Evolutionary conservation across 495 filamentous ascomycete genomes (phyloP), one percentile per base, ranked within the genome.

Genomic region (Thozetella sp.): DNA sequence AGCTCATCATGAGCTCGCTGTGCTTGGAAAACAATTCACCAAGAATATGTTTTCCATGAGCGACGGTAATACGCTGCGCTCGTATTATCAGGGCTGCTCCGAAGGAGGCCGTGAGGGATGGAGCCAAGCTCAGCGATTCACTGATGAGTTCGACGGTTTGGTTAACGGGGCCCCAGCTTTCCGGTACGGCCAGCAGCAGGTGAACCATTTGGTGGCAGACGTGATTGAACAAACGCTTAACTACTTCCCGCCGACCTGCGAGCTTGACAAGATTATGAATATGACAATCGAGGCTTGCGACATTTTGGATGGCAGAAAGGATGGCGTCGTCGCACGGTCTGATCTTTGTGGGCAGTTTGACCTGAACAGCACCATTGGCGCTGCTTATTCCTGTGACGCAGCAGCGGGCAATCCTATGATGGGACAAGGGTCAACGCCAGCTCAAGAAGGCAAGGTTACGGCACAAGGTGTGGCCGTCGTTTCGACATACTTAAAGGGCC

Each of bases 91-190:
- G 53, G 80, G 80, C 1, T 85, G 82, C 61, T 82, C 79, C 3
- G 80, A 83, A 25, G 82, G 82, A 2, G 82, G 82, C 1, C 72
- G 80, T 25, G 78, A 82, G 55, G 82, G 82, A 12, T 76, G 64
- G 79, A 81, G 76, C 62, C 81, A 84, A 61, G 69, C 82, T 22
- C 82, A 86, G 64, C 80, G 82, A 19, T 84, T 72, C 57, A 77
- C 69, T 1, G 76, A 79, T 20, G 72, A 82, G 50, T 83, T 78
- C 24, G 83, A 86, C 58, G 83, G 83, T 30, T 76, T 69, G 1
- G 75, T 80, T 45, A 72, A 70, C 19, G 82, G 80, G 30, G 82
- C 83, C 2, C 82, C 83, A 2, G 83, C 83, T 10, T 80, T 85
- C 71, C 74, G 82, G 0, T 82, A 72, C 58, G 73, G 66, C n/a